Conservation (phyloP, 805 yeast species). For the Ogataea paradorogensis region DNA sequence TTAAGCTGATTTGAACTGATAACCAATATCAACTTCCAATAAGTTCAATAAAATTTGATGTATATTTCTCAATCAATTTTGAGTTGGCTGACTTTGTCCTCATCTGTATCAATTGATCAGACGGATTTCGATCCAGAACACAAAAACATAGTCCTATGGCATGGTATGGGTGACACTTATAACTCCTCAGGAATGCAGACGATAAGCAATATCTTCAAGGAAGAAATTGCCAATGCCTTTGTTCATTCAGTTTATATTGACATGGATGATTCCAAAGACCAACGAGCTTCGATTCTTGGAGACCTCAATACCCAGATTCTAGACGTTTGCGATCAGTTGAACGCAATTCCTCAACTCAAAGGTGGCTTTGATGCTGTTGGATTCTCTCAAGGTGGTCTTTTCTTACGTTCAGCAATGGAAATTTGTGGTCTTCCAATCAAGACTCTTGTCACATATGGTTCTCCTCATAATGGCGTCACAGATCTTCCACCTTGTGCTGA, state of each 20-base stretch:
- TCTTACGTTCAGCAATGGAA: constrained; percentile 65
- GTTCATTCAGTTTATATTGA: constrained; percentile 55
- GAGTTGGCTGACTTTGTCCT: background rate
- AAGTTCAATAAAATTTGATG: background rate
- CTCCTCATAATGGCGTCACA: constrained; percentile 74
- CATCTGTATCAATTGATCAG: background rate
- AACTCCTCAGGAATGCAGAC: constrained; percentile 55
- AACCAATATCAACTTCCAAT: too few species aligned
- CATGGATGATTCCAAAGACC: constrained; percentile 49
- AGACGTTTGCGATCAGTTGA: constrained; percentile 54
- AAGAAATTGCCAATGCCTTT: constrained; percentile 46
- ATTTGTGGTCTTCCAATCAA: constrained; percentile 49
- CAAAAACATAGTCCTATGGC: constrained; percentile 63
- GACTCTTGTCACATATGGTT: constrained; percentile 69
- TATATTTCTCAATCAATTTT: background rate
- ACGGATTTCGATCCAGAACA: background rate
- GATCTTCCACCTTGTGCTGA: constrained; percentile 62
- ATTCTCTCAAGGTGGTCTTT: constrained; percentile 82
- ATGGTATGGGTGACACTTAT: constrained; percentile 77
- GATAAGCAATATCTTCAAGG: constrained; percentile 41
- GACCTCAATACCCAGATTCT: constrained; percentile 54
- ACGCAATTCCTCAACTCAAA: constrained; percentile 40
- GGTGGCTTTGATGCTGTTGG: constrained; percentile 73
- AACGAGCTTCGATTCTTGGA: constrained; percentile 55
- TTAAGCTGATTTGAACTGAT: too few species aligned